phyloP scores from a whole-genome alignment of 257 asterid species.

The Solanum megistacrolobum region DNA sequence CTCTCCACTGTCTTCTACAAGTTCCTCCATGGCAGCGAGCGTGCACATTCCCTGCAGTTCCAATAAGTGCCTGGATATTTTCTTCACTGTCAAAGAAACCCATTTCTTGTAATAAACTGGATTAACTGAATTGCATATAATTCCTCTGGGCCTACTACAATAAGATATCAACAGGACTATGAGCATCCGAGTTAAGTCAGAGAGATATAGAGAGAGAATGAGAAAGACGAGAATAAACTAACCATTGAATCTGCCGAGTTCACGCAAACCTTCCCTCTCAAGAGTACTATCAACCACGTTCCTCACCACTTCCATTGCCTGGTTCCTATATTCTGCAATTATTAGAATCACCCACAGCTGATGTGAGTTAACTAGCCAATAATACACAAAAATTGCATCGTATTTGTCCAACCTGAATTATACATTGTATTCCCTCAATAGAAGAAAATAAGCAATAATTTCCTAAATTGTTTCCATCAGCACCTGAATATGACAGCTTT shows the following conservation, averaged over 20 bases:
- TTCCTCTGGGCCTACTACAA: constrained; percentile 38
- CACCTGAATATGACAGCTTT: no score
- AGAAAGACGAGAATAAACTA: background rate
- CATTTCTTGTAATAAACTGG: constrained; percentile 27
- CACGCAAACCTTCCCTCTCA: constrained; percentile 24
- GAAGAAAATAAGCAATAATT: no score
- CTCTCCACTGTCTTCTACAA: constrained; percentile 24
- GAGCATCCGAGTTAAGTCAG: background rate
- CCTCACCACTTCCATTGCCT: constrained; percentile 29
- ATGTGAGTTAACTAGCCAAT: background rate
- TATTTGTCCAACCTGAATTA: no score
- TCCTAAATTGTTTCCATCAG: no score
- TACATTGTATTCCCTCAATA: no score
- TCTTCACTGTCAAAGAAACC: constrained; percentile 41
- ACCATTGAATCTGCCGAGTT: constrained; percentile 23
- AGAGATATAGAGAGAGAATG: background rate
- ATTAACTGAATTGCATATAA: constrained; percentile 27
- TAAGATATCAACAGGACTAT: background rate
- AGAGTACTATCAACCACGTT: constrained; percentile 33
- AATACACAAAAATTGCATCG: no score
- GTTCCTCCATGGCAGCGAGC: constrained; percentile 40
- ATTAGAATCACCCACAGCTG: background rate
- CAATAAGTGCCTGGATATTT: constrained; percentile 12
- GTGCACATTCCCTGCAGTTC: constrained; percentile 39
- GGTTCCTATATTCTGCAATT: background rate